phyloP scores from a whole-genome alignment of 1,284 basidiomycete species.

The Mixia osmundae region DNA sequence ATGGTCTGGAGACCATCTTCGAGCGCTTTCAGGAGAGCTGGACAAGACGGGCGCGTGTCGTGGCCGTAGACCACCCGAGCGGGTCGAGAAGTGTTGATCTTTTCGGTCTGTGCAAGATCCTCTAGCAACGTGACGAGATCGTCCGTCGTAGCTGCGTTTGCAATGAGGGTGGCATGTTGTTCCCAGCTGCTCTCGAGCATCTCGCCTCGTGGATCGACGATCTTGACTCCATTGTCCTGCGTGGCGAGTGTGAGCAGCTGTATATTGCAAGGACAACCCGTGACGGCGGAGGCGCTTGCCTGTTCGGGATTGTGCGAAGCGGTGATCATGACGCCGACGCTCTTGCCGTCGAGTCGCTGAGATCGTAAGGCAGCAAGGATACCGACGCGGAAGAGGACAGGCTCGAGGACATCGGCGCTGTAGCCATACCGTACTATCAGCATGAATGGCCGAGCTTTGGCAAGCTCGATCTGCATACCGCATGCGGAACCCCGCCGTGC shows the following conservation, averaged over 20 bases:
- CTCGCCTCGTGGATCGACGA: slow-evolving; percentile 93
- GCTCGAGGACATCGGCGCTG: slow-evolving; percentile 62
- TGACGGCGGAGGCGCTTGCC: slow-evolving; percentile 27
- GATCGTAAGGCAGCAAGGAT: slow-evolving; percentile 74
- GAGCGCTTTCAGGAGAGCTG: slow-evolving; percentile 54
- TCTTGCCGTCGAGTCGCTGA: slow-evolving; percentile 67
- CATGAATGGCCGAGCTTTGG: neutral
- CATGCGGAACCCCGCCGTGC: slow-evolving; percentile 19
- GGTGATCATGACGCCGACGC: slow-evolving; percentile 95
- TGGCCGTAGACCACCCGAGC: slow-evolving; percentile 69
- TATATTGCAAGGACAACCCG: slow-evolving; percentile 4
- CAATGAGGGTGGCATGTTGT: slow-evolving; percentile 58
- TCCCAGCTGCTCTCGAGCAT: slow-evolving; percentile 98
- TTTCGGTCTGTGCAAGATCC: slow-evolving; percentile 37
- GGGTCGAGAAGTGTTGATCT: slow-evolving; percentile 55
- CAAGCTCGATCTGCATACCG: slow-evolving; percentile 9
- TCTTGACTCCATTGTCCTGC: slow-evolving; percentile 94
- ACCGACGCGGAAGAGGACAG: slow-evolving; percentile 79
- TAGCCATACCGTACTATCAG: slow-evolving; percentile 5
- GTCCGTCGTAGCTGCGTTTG: slow-evolving; percentile 54
- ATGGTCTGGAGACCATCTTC: slow-evolving; percentile 59
- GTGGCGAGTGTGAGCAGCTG: slow-evolving; percentile 4
- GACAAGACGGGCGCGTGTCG: slow-evolving; percentile 78
- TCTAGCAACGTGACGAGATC: slow-evolving; percentile 46
- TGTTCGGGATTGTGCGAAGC: slow-evolving; percentile 94